Evolutionary conservation across 2,329 filamentous ascomycete species (phyloP), one percentile per base, ranked within the genome.

Genomic region (Pestalotiopsis sp.): DNA sequence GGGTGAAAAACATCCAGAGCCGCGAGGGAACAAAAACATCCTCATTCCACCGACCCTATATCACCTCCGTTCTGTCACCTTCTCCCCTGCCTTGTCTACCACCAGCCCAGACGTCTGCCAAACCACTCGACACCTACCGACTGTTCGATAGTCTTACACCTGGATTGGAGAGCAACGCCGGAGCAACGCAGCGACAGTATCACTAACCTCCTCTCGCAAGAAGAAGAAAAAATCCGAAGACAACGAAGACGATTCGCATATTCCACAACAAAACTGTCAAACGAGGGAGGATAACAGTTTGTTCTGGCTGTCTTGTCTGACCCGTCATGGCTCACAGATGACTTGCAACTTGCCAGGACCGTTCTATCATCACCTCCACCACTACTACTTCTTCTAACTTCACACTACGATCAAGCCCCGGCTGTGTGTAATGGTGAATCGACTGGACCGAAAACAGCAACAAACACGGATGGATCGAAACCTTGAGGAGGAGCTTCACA

Each of bases 281-380:
- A 52, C 45, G n/a, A 52, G 20, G 17, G 17, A n/a, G 45, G 45
- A 52, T 17, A 52, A 52, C 45, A 52, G 45, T 52, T 52, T n/a
- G 31, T 38, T 20, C 59, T 31, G 66, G 49, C 57, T 49, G 59
- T 67, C 61, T 58, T 45, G 56, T 69, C 25, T 59, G 25, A 63
- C 58, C 57, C 68, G 68, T 65, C 23, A 69, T 69, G 68, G 68
- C 68, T 69, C 65, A 69, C 56, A 67, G 49, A 62, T 69, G 38
- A 45, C 20, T 31, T 27, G 20, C 66, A 56, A 38, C 23, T n/a
- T 41, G 62, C 45, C 62, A 25, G 45, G 14, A 52, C 27, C 45
- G 59, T 68, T 68, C 67, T 36, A 63, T 13, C 14, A 27, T 23
- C 11, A 27, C 23, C 14, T 23, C 20, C 23, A 49, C 41, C 41